Evolutionary conservation across 2,329 filamentous ascomycete genomes (phyloP).

Genomic region (Bipolaris cookei): DNA sequence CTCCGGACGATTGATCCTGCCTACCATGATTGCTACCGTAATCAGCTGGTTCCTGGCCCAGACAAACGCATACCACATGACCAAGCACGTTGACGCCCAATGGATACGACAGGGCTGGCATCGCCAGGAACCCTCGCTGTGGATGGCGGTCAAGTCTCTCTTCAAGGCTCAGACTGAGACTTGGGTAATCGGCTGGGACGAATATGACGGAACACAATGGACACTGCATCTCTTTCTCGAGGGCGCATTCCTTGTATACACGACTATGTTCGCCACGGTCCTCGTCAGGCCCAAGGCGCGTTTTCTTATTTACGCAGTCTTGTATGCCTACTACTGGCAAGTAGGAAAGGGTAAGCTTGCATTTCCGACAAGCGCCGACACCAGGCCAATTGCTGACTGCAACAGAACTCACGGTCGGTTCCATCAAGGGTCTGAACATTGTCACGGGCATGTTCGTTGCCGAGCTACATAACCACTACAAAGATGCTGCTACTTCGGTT

Average conservation of each 20-base stretch:
- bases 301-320: constrained; percentile 43
- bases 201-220: constrained; percentile 54
- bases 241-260: constrained; percentile 52
- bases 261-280: constrained; percentile 51
- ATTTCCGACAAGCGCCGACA: neutral
- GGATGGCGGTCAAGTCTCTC: constrained; percentile 41
- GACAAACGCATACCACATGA: constrained; percentile 63
- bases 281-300: constrained; percentile 48
- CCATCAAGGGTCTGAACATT: constrained; percentile 60
- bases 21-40: constrained; percentile 61
- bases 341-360: constrained; percentile 39
- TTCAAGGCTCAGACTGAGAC: constrained; percentile 41
- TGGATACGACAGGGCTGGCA: constrained; percentile 59
- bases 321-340: constrained; percentile 52
- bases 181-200: constrained; percentile 50
- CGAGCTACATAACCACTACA: constrained; percentile 62
- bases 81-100: constrained; percentile 63
- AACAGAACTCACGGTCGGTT: constrained; percentile 41
- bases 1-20: constrained; percentile 64
- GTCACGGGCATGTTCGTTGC: constrained; percentile 68
- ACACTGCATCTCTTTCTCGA: constrained; percentile 52
- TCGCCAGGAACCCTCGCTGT: constrained; percentile 43
- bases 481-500: constrained; percentile 57
- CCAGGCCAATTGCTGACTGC: constrained; percentile 24
- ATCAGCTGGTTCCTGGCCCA: constrained; percentile 64